Percentiles rank a stretch among this genome's conserved stretches.
Evolutionary conservation across 257 asterid genomes (phyloP).

Genomic region (Solanum ossicruentum): DNA sequence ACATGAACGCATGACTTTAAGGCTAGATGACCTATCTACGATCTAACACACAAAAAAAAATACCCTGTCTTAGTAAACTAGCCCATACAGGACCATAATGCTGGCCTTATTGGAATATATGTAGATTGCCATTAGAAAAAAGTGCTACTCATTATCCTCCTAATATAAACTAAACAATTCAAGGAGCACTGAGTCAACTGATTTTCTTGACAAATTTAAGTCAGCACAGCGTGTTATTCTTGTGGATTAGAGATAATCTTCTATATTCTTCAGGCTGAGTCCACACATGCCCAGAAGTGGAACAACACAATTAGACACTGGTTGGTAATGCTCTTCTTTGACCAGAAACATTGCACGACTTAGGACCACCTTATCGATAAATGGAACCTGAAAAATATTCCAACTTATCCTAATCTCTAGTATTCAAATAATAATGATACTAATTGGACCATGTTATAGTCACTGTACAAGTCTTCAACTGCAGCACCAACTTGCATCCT

Average conservation of each 20-base stretch:
- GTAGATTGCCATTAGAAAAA: background rate
- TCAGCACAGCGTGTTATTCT: background rate
- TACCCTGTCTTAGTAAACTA: background rate
- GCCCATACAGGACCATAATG: background rate
- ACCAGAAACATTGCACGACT: background rate
- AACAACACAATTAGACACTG: background rate
- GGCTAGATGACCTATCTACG: background rate
- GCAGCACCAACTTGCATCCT: background rate
- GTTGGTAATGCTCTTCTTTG: background rate
- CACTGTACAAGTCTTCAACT: background rate
- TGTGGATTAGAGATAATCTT: background rate
- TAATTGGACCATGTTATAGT: background rate
- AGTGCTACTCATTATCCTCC: background rate
- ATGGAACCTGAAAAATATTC: background rate
- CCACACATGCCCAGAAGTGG: background rate
- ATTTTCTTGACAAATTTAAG: background rate
- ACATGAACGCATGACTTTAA: background rate
- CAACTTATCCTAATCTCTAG: background rate
- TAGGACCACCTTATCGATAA: background rate
- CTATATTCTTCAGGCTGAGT: background rate
- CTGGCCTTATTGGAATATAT: background rate
- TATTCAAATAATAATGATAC: background rate
- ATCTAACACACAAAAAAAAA: background rate
- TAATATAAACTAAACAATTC: background rate
- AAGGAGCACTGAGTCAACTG: background rate